These are phyloP conservation scores for Jackrogersella minutella DNA, from an alignment of 495 filamentous ascomycete species.

Conservation along the genomic window DNA sequence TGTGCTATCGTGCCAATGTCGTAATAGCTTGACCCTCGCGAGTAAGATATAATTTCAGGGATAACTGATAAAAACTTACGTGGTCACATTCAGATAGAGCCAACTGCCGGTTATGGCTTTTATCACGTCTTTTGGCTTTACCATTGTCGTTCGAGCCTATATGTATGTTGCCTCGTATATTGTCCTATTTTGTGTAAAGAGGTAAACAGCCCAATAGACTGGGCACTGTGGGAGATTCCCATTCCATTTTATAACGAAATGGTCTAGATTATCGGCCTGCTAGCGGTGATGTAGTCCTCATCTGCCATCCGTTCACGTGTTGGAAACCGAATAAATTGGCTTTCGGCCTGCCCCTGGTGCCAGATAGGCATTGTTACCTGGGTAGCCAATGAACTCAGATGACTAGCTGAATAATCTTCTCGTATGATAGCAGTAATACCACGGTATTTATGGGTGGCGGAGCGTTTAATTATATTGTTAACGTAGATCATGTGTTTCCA, in stretches of 20 bases:
- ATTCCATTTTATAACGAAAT: slow-evolving; percentile 3
- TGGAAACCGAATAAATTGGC: slow-evolving; percentile 30
- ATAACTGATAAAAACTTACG: slow-evolving; percentile 10
- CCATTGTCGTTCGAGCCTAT: slow-evolving; percentile 8
- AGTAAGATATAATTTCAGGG: neutral
- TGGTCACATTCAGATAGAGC: slow-evolving; percentile 33
- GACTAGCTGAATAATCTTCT: neutral
- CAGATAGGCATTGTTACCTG: neutral
- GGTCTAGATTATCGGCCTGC: neutral
- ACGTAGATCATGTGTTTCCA: neutral
- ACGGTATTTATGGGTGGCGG: slow-evolving; percentile 12
- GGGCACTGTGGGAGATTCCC: neutral
- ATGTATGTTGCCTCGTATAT: neutral
- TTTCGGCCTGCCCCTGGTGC: neutral
- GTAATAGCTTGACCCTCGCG: slow-evolving; percentile 11
- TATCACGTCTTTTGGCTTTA: slow-evolving; percentile 31
- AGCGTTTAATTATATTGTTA: neutral
- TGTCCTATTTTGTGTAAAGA: neutral
- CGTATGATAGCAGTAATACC: slow-evolving; percentile 1
- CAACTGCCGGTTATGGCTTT: slow-evolving; percentile 34
- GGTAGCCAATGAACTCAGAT: slow-evolving; percentile 14
- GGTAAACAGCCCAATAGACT: neutral
- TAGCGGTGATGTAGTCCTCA: neutral
- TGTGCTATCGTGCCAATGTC: slow-evolving; percentile 29
- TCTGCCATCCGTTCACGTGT: slow-evolving; percentile 1